phyloP scores from a whole-genome alignment of 495 filamentous ascomycete genomes.

The Venustampulla echinocandica region DNA sequence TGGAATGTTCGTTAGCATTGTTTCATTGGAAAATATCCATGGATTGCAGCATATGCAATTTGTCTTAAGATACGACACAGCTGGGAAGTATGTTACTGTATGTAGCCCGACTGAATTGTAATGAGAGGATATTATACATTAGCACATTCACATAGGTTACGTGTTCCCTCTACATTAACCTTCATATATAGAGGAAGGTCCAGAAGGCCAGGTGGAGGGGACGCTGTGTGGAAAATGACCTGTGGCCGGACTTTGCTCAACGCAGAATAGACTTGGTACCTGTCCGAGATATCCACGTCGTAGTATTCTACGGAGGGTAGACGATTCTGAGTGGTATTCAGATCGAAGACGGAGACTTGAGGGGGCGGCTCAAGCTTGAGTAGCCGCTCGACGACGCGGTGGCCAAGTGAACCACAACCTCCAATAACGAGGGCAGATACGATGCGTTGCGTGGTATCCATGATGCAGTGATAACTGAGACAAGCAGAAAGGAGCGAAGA shows the following conservation, averaged over 20 bases:
- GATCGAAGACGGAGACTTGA: not conserved
- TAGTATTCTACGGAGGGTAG: not conserved
- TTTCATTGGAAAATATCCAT: not conserved
- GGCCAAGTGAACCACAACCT: slow-evolving; percentile 6
- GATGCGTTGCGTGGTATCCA: not conserved
- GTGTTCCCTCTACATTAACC: slow-evolving; percentile 4
- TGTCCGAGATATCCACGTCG: not conserved
- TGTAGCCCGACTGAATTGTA: not conserved
- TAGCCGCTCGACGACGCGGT: not conserved
- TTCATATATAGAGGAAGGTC: slow-evolving; percentile 5
- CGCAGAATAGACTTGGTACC: not conserved
- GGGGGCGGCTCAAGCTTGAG: not conserved
- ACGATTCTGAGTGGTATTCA: not conserved
- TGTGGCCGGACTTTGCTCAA: not conserved
- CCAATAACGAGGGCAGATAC: slow-evolving; percentile 1
- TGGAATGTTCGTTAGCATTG: not conserved
- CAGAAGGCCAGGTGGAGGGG: not conserved
- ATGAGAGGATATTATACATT: not conserved
- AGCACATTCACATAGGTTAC: slow-evolving; percentile 2
- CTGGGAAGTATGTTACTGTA: not conserved
- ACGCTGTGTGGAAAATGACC: slow-evolving; percentile 7
- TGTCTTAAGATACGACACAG: not conserved
- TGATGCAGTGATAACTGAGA: no score
- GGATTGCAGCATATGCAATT: not conserved
- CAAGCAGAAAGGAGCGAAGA: no score